phyloP scores from a whole-genome alignment of 768 basidiomycete genomes.

The Leccinum uliginosum region DNA sequence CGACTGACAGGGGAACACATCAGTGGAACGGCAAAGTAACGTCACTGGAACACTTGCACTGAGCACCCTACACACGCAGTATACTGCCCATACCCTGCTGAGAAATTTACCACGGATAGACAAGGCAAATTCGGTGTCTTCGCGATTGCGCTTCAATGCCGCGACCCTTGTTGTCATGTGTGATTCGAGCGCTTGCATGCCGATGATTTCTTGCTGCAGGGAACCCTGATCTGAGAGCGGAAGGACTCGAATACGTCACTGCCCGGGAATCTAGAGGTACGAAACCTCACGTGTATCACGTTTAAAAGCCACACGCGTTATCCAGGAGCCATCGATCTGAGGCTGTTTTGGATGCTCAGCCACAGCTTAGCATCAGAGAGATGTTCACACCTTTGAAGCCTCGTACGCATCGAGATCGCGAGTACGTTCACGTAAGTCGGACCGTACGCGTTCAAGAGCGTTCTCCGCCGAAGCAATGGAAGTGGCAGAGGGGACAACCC shows the following conservation, averaged over 20 bases:
- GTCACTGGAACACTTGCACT: slow-evolving; percentile 42
- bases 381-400: slow-evolving; percentile 23
- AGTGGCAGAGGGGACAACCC: slow-evolving; percentile 21
- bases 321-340: slow-evolving; percentile 24
- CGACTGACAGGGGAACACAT: slow-evolving; percentile 25
- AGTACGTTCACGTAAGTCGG: slow-evolving; percentile 44
- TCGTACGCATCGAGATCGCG: slow-evolving; percentile 24
- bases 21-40: slow-evolving; percentile 11
- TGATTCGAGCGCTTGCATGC: slow-evolving; percentile 62
- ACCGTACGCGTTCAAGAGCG: slow-evolving; percentile 54
- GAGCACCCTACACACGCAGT: slow-evolving; percentile 60
- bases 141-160: slow-evolving; percentile 44
- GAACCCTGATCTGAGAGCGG: slow-evolving; percentile 32
- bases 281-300: slow-evolving; percentile 29
- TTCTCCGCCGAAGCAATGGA: slow-evolving; percentile 51
- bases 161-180: slow-evolving; percentile 61
- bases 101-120: slow-evolving; percentile 55
- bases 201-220: slow-evolving; percentile 53
- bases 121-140: slow-evolving; percentile 43
- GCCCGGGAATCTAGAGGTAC: slow-evolving; percentile 1
- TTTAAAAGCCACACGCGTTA: slow-evolving; percentile 28
- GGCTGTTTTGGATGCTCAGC: slow-evolving; percentile 18
- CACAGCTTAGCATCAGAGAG: background rate
- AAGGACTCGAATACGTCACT: background rate
- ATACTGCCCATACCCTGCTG: slow-evolving; percentile 56